Evolutionary conservation across 192 early-diverging fungal genomes (phyloP).

Genomic region (Backusella macrospora): DNA sequence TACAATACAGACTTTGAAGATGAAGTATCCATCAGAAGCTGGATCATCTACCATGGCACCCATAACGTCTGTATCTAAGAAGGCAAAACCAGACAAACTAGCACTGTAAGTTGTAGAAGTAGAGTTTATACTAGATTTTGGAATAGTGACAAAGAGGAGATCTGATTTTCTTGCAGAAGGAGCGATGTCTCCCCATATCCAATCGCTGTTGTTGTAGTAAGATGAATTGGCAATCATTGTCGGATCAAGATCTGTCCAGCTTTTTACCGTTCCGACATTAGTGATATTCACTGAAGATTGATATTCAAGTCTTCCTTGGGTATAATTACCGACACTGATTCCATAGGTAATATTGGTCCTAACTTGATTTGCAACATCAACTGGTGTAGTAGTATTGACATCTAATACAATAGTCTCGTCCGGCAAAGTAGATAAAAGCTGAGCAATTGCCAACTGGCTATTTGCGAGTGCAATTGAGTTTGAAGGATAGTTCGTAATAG

Average conservation of each 20-base stretch:
- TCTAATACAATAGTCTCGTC: slow-evolving; percentile 14
- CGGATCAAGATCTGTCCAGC: slow-evolving; percentile 15
- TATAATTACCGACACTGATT: slow-evolving; percentile 36
- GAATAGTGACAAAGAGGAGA: slow-evolving; percentile 25
- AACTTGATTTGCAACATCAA: slow-evolving; percentile 28
- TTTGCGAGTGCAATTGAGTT: neutral
- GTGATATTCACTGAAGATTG: slow-evolving; percentile 23
- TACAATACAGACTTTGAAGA: neutral
- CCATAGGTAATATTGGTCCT: slow-evolving; percentile 41
- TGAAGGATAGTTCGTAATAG: slow-evolving; percentile 20
- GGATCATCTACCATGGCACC: slow-evolving; percentile 4
- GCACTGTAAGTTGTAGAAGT: neutral
- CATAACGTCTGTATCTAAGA: slow-evolving; percentile 37
- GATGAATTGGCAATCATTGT: neutral
- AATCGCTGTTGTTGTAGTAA: slow-evolving; percentile 11
- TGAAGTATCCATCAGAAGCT: neutral
- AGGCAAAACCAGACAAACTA: slow-evolving; percentile 25
- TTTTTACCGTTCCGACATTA: slow-evolving; percentile 6
- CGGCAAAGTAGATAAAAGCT: slow-evolving; percentile 19
- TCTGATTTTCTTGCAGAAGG: neutral
- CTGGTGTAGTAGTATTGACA: slow-evolving; percentile 38
- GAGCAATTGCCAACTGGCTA: slow-evolving; percentile 26
- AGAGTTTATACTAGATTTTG: neutral
- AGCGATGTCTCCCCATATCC: slow-evolving; percentile 21
- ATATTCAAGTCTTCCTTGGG: slow-evolving; percentile 42